phyloP scores from a whole-genome alignment of 371 early-diverging fungal species.

The Amoeboaphelidium protococcarum region DNA sequence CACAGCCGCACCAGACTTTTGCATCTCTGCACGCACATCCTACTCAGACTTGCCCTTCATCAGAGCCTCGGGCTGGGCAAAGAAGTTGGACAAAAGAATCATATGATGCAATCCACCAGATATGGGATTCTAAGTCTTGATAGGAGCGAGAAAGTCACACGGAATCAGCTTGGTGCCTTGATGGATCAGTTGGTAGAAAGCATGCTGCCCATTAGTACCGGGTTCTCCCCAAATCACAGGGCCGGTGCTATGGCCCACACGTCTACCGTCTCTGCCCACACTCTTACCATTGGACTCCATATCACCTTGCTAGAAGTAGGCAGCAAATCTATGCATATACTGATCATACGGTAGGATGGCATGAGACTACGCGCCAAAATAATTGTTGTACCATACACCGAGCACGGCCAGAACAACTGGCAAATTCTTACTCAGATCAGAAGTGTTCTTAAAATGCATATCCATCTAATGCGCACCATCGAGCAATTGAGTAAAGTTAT shows the following conservation, averaged over 20 bases:
- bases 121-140: constrained; percentile 66
- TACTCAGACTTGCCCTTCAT: constrained; percentile 69
- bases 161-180: constrained; percentile 94
- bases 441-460: constrained; percentile 50
- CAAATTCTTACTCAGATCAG: constrained; percentile 66
- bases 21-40: constrained; percentile 33
- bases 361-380: constrained; percentile 73
- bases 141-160: constrained; percentile 83
- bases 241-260: constrained; percentile 56
- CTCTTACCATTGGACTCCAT: constrained; percentile 99
- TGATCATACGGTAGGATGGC: constrained; percentile 96
- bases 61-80: constrained; percentile 95
- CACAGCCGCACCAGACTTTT: constrained; percentile 18
- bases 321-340: constrained; percentile 84
- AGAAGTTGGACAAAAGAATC: constrained; percentile 89
- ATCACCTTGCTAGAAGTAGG: constrained; percentile 97
- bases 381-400: constrained; percentile 98
- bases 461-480: constrained; percentile 92
- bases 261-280: constrained; percentile 44
- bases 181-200: constrained; percentile 97
- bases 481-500: constrained; percentile 77
- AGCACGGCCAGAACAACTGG: constrained; percentile 73
- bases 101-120: constrained; percentile 50
- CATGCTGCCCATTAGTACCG: constrained; percentile 98
- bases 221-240: constrained; percentile 98